Conservation (phyloP, 2,329 filamentous ascomycete species). For the Aspergillus uvarum region DNA sequence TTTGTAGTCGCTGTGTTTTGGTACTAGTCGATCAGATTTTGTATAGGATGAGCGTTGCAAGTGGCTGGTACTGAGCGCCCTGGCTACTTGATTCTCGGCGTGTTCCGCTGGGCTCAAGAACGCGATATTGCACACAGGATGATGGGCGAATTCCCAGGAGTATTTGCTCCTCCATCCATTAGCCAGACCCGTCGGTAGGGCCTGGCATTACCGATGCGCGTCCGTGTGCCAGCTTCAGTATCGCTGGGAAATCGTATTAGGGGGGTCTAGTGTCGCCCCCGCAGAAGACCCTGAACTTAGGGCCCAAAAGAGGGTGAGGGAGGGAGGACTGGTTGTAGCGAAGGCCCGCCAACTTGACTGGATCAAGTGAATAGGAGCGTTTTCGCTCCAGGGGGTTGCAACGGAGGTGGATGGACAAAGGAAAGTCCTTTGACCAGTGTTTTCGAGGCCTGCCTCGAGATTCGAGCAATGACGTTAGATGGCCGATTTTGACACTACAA, state of each 20-base stretch:
- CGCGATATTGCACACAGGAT: conserved; percentile 21
- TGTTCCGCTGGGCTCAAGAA: conserved; percentile 8
- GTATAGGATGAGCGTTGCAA: neutral
- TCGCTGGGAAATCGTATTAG: conserved; percentile 65
- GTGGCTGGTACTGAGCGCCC: neutral
- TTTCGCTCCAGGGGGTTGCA: conserved; percentile 42
- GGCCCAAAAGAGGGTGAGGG: conserved; percentile 86
- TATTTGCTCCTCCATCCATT: conserved; percentile 37
- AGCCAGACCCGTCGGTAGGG: conserved; percentile 47
- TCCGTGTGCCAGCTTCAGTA: conserved; percentile 36
- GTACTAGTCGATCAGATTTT: neutral
- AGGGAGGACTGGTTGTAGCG: conserved; percentile 69
- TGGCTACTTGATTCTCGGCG: neutral
- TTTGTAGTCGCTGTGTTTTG: neutral
- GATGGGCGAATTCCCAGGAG: conserved; percentile 28
- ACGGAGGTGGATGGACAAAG: conserved; percentile 15
- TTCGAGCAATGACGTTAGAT: conserved; percentile 14
- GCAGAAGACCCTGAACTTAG: conserved; percentile 88
- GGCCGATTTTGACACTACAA: neutral
- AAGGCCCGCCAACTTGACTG: conserved; percentile 94
- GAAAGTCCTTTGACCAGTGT: conserved; percentile 13
- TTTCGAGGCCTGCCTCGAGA: conserved; percentile 18
- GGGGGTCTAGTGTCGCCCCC: conserved; percentile 97
- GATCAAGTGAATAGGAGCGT: conserved; percentile 44
- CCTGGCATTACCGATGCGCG: conserved; percentile 40